phyloP scores from a whole-genome alignment of 768 basidiomycete species.

The Suillus subaureus region DNA sequence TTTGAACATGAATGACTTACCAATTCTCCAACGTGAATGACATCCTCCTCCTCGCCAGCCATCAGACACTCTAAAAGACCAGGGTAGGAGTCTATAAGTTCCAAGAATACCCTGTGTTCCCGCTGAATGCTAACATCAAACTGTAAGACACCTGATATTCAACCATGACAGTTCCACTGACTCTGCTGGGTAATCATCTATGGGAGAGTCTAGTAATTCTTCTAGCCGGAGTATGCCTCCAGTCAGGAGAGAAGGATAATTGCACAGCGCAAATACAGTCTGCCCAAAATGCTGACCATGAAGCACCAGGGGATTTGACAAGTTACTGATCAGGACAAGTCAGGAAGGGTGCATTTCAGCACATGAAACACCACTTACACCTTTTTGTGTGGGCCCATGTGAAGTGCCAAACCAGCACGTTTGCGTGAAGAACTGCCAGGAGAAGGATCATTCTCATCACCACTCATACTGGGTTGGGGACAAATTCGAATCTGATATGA shows the following conservation, averaged over 20 bases:
- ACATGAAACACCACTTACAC: background rate
- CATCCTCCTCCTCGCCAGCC: background rate
- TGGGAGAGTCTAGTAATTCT: background rate
- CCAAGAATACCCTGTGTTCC: too few species aligned
- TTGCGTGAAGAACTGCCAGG: background rate
- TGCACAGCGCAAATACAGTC: background rate
- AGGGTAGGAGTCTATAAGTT: too few species aligned
- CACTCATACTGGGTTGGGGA: background rate
- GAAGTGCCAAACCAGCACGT: background rate
- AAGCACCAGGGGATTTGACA: background rate
- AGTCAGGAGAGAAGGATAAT: background rate
- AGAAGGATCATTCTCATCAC: background rate
- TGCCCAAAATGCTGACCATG: slow-evolving; percentile 1
- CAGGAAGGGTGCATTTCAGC: background rate
- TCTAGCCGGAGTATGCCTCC: background rate
- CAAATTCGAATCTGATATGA: too few species aligned
- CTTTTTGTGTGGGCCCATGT: background rate
- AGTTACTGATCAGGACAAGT: background rate
- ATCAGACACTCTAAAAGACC: too few species aligned
- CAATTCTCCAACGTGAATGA: background rate
- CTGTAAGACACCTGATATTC: background rate
- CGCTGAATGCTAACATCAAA: too few species aligned
- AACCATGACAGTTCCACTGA: background rate
- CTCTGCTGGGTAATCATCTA: background rate
- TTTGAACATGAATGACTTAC: too few species aligned